Conservation (phyloP, 768 basidiomycete species). For the Xerocomellus dryophilus region DNA sequence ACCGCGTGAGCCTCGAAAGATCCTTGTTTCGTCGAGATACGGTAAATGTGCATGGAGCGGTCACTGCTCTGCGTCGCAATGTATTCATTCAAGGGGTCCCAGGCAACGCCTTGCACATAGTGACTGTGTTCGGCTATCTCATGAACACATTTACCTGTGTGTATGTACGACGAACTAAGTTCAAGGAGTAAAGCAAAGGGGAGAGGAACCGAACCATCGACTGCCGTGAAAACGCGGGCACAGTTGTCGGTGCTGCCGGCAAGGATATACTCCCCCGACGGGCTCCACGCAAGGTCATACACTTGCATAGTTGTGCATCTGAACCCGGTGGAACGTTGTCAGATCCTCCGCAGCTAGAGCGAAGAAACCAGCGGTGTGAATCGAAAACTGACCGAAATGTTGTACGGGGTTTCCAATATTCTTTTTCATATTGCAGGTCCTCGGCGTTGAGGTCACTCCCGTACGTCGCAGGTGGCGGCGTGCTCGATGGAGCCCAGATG, state of each 20-base stretch:
- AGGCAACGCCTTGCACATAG: constrained; percentile 97
- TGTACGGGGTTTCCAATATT: constrained; percentile 89
- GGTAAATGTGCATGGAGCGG: constrained; percentile 93
- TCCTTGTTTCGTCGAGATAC: constrained; percentile 75
- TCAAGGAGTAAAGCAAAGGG: background rate
- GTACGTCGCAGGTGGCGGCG: constrained; percentile 67
- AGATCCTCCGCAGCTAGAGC: background rate
- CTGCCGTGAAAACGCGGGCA: constrained; percentile 75
- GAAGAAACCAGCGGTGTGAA: background rate
- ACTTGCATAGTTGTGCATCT: constrained; percentile 95
- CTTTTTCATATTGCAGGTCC: constrained; percentile 86
- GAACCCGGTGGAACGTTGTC: constrained; percentile 1
- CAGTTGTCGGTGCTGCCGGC: constrained; percentile 98
- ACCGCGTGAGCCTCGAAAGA: constrained; percentile 86
- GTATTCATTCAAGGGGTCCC: constrained; percentile 97
- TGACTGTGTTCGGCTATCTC: constrained; percentile 94
- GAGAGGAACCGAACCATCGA: constrained; percentile 53
- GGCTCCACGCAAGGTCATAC: constrained; percentile 97
- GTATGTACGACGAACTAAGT: background rate
- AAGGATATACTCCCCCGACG: constrained; percentile 88
- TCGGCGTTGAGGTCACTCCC: constrained; percentile 79
- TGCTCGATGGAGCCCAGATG: constrained; percentile 85
- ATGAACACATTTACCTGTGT: constrained; percentile 75
- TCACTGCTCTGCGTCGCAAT: constrained; percentile 98
- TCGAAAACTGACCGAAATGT: constrained; percentile 65